Conservation (phyloP, 495 filamentous ascomycete species). For the Neurospora sp. region DNA sequence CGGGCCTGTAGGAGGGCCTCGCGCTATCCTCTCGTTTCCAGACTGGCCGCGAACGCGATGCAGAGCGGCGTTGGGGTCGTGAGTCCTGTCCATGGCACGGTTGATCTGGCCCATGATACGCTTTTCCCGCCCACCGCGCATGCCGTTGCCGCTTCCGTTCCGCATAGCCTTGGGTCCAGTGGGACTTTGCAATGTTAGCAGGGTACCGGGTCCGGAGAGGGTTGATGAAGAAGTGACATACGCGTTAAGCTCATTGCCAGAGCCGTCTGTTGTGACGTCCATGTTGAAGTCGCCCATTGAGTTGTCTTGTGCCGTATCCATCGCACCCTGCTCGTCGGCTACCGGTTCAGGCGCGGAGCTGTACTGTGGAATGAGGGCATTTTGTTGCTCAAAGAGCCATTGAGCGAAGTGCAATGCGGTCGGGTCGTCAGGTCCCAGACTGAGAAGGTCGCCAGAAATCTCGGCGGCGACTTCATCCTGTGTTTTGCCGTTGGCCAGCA, state of each 20-base stretch:
- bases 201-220: background rate
- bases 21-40: constrained; percentile 62
- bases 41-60: constrained; percentile 70
- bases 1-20: constrained; percentile 64
- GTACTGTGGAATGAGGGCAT: constrained; percentile 52
- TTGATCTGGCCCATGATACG: constrained; percentile 82
- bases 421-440: constrained; percentile 70
- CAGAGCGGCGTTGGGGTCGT: constrained; percentile 50
- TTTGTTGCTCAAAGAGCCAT: constrained; percentile 86
- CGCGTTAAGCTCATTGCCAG: constrained; percentile 47
- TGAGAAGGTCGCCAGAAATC: constrained; percentile 78
- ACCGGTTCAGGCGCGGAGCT: constrained; percentile 30
- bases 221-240: constrained; percentile 36
- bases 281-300: constrained; percentile 53
- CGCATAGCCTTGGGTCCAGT: constrained; percentile 96
- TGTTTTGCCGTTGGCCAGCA: constrained; percentile 90
- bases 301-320: constrained; percentile 13
- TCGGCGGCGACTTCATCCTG: constrained; percentile 82
- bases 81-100: constrained; percentile 69
- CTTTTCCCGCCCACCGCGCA: constrained; percentile 47
- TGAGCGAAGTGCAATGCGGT: constrained; percentile 72
- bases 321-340: constrained; percentile 7
- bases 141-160: constrained; percentile 36
- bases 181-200: background rate
- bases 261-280: constrained; percentile 38